These are phyloP conservation scores for Malus hybrid DNA, from an alignment of 331 rosid species.

Conservation along the genomic window DNA sequence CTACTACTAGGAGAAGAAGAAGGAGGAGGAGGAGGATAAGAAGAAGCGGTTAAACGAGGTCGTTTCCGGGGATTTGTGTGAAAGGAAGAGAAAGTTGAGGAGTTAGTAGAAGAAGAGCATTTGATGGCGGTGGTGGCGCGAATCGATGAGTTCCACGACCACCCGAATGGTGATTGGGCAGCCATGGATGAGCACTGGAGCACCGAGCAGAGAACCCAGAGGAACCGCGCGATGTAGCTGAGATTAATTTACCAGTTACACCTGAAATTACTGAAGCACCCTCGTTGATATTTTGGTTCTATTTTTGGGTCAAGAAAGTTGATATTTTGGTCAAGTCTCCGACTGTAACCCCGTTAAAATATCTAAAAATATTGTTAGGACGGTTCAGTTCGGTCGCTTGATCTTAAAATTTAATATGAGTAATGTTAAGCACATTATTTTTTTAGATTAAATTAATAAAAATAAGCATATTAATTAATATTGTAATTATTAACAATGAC, in stretches of 20 bases:
- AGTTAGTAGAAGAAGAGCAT: slow-evolving; percentile 9
- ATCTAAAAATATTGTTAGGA: neutral
- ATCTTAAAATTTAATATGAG: too few species aligned
- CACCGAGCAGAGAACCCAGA: neutral
- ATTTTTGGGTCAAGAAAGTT: too few species aligned
- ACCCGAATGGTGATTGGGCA: slow-evolving; percentile 15
- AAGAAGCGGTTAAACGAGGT: slow-evolving; percentile 11
- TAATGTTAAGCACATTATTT: too few species aligned
- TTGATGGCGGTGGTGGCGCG: neutral
- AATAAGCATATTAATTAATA: too few species aligned
- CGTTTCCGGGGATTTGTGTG: slow-evolving; percentile 21
- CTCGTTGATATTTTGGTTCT: neutral
- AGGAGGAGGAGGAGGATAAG: slow-evolving; percentile 14
- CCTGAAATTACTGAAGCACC: neutral
- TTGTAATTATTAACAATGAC: too few species aligned
- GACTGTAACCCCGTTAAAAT: neutral
- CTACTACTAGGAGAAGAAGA: slow-evolving; percentile 3
- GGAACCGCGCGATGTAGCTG: neutral
- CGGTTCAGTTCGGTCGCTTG: too few species aligned
- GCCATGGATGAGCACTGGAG: slow-evolving; percentile 25
- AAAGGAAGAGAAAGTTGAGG: neutral
- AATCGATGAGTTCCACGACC: slow-evolving; percentile 16
- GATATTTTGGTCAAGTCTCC: too few species aligned
- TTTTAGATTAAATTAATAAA: too few species aligned
- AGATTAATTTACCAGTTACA: neutral